Evolutionary conservation across 148 eudicot species (phyloP).

Genomic region (Dianthus caryophyllus): DNA sequence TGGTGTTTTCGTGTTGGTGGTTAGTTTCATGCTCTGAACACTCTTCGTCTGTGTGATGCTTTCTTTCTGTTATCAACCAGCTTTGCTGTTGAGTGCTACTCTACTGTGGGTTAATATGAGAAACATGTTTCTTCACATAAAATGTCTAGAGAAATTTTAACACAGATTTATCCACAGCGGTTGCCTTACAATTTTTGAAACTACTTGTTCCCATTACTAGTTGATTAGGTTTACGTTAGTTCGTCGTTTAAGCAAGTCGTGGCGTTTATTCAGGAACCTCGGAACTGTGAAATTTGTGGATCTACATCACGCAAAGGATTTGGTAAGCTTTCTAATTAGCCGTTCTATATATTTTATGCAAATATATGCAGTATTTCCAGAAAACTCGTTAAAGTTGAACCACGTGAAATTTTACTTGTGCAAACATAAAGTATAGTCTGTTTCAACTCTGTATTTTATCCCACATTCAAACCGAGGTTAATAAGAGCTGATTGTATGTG

Average conservation of each 20-base stretch:
- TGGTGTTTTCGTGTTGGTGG: conserved; percentile 36
- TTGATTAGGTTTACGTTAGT: not conserved
- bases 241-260: not conserved
- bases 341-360: not conserved
- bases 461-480: not conserved
- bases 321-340: conserved; percentile 33
- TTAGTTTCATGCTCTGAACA: conserved; percentile 22
- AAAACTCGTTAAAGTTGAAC: not conserved
- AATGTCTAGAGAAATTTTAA: not conserved
- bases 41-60: not conserved
- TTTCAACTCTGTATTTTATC: not conserved
- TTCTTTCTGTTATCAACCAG: not conserved
- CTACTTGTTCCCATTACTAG: not conserved
- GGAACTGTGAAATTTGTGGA: conserved; percentile 46
- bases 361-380: not conserved
- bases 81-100: not conserved
- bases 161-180: not conserved
- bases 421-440: not conserved
- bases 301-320: conserved; percentile 41
- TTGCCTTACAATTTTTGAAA: not conserved
- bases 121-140: not conserved
- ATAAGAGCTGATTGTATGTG: conserved; percentile 5
- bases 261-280: conserved; percentile 21
- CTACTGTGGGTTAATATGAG: not conserved
- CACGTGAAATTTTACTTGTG: not conserved